Evolutionary conservation across 768 basidiomycete genomes (phyloP).

Genomic region (Suillus fuscotomentosus): DNA sequence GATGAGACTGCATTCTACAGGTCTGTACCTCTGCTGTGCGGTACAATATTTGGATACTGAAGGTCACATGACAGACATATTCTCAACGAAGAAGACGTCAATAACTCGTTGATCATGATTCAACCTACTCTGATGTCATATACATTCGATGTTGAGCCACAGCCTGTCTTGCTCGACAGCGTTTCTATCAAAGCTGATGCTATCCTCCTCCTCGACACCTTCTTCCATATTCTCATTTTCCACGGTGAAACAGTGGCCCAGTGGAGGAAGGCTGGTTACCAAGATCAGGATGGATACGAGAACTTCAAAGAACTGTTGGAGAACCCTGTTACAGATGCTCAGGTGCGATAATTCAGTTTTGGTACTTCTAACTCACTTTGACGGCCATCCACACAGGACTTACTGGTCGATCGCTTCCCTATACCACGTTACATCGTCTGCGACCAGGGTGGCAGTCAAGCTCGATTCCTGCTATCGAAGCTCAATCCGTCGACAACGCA

Average conservation of each 20-base stretch:
- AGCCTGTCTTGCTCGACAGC: constrained; percentile 94
- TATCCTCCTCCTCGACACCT: constrained; percentile 94
- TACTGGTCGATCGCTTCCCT: constrained; percentile 93
- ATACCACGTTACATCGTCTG: constrained; percentile 98
- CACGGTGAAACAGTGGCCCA: constrained; percentile 96
- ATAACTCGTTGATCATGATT: constrained; percentile 99
- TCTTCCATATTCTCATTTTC: constrained; percentile 99
- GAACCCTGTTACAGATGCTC: constrained; percentile 84
- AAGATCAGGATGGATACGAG: constrained; percentile 98
- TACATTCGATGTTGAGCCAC: constrained; percentile 85
- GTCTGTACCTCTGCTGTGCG: constrained; percentile 39
- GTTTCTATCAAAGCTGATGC: constrained; percentile 98
- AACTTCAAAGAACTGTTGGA: constrained; percentile 96
- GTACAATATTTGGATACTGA: constrained; percentile 6
- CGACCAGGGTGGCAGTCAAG: constrained; percentile 96
- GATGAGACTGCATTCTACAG: constrained; percentile 99
- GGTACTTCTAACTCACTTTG: background rate
- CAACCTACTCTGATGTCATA: constrained; percentile 99
- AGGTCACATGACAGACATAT: constrained; percentile 63
- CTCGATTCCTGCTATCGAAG: constrained; percentile 95
- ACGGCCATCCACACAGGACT: constrained; percentile 54
- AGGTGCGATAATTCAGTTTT: constrained; percentile 42
- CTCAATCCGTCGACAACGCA: constrained; percentile 98
- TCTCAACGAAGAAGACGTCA: constrained; percentile 95
- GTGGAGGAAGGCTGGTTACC: constrained; percentile 98